Evolutionary conservation across 495 filamentous ascomycete genomes (phyloP), one percentile per base, ranked within the genome.

Genomic region (Apiosordaria backusii): DNA sequence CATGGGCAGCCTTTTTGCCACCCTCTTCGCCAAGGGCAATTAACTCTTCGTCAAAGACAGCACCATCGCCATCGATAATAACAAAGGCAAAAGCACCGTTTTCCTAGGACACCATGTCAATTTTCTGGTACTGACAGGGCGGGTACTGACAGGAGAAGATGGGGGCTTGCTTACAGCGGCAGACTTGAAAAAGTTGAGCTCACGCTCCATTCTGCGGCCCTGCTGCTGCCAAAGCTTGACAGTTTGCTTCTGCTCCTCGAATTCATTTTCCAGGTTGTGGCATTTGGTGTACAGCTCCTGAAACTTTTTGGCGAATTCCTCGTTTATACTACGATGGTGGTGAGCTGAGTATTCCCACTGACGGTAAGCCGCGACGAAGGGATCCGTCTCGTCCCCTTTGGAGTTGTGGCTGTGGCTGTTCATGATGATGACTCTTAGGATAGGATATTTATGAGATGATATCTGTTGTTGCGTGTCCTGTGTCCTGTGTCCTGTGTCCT

Each of bases 51-150:
- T 58, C 66, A 58, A 77, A 77, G 21, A 76, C 58, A 10, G 72
- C 72, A 0, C 75, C 75, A 29, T 76, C 74, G 52, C 75, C 75
- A 29, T 77, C 75, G 29, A 77, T 69, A 16, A 77, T 64, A 23
- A 73, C 71, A 62, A 71, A 74, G 3, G 67, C 75, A 26, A 75
- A 76, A 0, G 67, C 57, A 4, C 61, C 62, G 15, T 72, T 66
- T 69, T 75, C 72, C 74, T 76, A 62, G 35, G 21, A n/a, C n/a
- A n/a, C n/a, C n/a, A n/a, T n/a, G n/a, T n/a, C n/a, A n/a, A n/a
- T n/a, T n/a, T n/a, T 29, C 1, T 7, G 29, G 19, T 55, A 29
- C 61, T 22, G 35, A 26, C 29, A 40, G 3, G 7, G 6, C 15
- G 50, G 52, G 50, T 26, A 40, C 7, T 29, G n/a, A 27, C 13